phyloP scores from a whole-genome alignment of 2,329 filamentous ascomycete species.

The Chrysoporthe puriensis region DNA sequence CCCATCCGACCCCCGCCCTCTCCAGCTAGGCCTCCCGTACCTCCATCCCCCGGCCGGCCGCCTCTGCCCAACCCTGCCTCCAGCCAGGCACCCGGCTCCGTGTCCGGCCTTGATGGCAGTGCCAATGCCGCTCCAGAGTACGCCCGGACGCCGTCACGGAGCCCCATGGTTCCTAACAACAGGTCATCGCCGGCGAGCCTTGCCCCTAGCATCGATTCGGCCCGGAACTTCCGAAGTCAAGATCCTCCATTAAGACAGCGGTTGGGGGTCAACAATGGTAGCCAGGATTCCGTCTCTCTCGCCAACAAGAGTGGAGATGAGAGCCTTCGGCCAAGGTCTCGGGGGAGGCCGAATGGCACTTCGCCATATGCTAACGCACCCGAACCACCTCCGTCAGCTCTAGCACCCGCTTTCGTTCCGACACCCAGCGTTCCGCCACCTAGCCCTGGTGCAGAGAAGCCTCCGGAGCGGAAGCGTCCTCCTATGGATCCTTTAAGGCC shows the following conservation, averaged over 20 bases:
- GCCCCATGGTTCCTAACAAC: slow-evolving; percentile 36
- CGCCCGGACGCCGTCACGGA: slow-evolving; percentile 36
- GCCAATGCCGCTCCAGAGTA: slow-evolving; percentile 26
- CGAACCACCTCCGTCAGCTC: slow-evolving; percentile 32
- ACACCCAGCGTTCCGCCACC: slow-evolving; percentile 26
- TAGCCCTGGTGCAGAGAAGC: slow-evolving; percentile 30
- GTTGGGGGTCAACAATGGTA: slow-evolving; percentile 55
- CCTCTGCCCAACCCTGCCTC: slow-evolving; percentile 31
- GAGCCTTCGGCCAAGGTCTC: slow-evolving; percentile 54
- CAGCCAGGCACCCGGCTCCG: slow-evolving; percentile 20
- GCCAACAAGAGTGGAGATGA: slow-evolving; percentile 58
- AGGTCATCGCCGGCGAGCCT: slow-evolving; percentile 47
- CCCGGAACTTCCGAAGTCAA: slow-evolving; percentile 45
- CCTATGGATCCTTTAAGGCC: slow-evolving; percentile 66
- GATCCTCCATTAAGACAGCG: slow-evolving; percentile 48
- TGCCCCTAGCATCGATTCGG: slow-evolving; percentile 56
- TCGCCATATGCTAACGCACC: slow-evolving; percentile 33
- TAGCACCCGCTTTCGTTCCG: slow-evolving; percentile 29
- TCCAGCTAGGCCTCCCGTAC: slow-evolving; percentile 35
- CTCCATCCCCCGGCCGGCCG: slow-evolving; percentile 30
- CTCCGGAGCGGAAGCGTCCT: slow-evolving; percentile 67
- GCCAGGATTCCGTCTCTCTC: slow-evolving; percentile 59
- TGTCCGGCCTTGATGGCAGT: slow-evolving; percentile 38
- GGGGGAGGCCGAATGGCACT: slow-evolving; percentile 45
- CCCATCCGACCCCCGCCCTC: slow-evolving; percentile 18